Conservation (phyloP, 495 filamentous ascomycete genomes). For the Xylona heveae region DNA sequence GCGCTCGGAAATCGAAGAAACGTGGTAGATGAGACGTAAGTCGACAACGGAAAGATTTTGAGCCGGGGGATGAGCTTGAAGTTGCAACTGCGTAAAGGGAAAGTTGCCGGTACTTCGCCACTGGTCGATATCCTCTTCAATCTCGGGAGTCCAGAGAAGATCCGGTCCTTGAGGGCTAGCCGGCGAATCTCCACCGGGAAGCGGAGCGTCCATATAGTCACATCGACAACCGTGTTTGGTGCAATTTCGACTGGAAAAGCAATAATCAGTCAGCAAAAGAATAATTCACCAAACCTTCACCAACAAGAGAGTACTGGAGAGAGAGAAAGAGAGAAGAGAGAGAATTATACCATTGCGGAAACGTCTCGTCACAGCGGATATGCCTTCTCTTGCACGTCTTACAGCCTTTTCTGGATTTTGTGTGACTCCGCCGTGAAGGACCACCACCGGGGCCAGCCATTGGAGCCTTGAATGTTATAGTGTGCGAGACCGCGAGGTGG, state of each 20-base stretch:
- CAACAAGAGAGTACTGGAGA: not conserved
- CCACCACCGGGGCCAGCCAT: constrained; percentile 59
- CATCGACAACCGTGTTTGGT: constrained; percentile 97
- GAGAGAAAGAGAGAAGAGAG: not conserved
- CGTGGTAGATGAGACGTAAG: constrained; percentile 75
- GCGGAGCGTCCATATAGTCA: constrained; percentile 71
- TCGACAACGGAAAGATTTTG: constrained; percentile 50
- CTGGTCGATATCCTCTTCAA: constrained; percentile 56
- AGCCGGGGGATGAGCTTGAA: constrained; percentile 43
- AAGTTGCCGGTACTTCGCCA: constrained; percentile 74
- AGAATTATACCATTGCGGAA: constrained; percentile 81
- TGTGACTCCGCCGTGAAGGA: constrained; percentile 65
- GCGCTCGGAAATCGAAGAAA: constrained; percentile 67
- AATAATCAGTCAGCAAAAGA: constrained; percentile 2
- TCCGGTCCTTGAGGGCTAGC: constrained; percentile 4
- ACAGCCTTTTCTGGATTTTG: constrained; percentile 94
- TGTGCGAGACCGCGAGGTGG: too few relatives aligned
- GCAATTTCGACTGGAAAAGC: constrained; percentile 60
- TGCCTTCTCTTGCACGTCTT: constrained; percentile 94
- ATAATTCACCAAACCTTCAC: not conserved
- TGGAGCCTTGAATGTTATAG: constrained; percentile 8
- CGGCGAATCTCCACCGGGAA: constrained; percentile 42
- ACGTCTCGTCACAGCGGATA: constrained; percentile 93
- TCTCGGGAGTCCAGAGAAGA: constrained; percentile 32
- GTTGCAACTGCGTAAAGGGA: constrained; percentile 64